Evolutionary conservation across 2,329 filamentous ascomycete species (phyloP), one percentile per base, ranked within the genome.

Genomic region (Massarina eburnea): DNA sequence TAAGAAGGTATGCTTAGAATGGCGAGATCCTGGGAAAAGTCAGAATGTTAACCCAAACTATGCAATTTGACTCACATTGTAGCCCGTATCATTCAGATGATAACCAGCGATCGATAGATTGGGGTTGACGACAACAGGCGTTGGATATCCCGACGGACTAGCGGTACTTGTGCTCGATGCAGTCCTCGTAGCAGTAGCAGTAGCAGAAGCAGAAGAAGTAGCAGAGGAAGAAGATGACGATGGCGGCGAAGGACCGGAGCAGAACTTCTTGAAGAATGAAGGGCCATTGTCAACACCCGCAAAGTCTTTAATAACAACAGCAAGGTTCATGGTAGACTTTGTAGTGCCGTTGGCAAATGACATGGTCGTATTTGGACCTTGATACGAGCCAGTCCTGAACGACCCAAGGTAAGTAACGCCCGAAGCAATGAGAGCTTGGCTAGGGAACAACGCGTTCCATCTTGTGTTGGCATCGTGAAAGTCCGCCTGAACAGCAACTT

Each of bases 1-100:
- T 77, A 79, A 7, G 62, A 68, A 1, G 67, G 62, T 8, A 78
- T 69, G 29, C 68, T 70, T n/a, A 80, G 67, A 18, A 79, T 69
- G 15, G 73, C 76, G 8, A 75, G 67, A 49, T 79, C 72, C 45
- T 72, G 19, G 6, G 67, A 71, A 8, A 46, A 58, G 14, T 65
- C 50, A 51, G 74, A 59, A 4, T 58, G 57, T 8, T 66, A 22
- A 62, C 67, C n/a, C 10, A 14, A 32, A 9, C 4, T 14, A 15
- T 15, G 17, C 2, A 6, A n/a, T 15, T 4, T 14, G 17, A 70
- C 68, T 41, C 76, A 65, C 61, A 42, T 62, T 55, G 8, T 75
- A 67, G 12, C 60, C 70, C 4, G 61, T 51, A 2, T 66, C 62
- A 24, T 73, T 68, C 10, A 76, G 69, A 43, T 71, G 76, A 54